Evolutionary conservation across 2,329 filamentous ascomycete species (phyloP), one percentile per base, ranked within the genome.

Genomic region (Endothia cerciana): DNA sequence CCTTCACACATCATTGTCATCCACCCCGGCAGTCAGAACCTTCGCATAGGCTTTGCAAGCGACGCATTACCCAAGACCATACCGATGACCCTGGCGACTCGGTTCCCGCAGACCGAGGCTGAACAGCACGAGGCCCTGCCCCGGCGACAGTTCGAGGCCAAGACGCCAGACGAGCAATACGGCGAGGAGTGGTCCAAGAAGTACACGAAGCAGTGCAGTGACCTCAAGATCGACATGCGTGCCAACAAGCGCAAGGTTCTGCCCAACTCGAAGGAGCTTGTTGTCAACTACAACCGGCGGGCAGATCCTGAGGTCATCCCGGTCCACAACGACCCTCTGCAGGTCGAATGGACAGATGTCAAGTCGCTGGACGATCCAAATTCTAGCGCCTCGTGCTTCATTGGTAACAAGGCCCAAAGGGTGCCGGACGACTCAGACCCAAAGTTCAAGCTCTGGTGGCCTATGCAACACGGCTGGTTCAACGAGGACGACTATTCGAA

Each of bases 221-320:
- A 97, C 55, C 87, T 99, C 68, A 97, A 97, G 79, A 81, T 90
- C 2, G 91, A 93, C 61, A 97, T 98, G 92, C 89, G 94, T 68
- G 87, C 89, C 71, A 97, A 97, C 79, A 98, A 98, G 83, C 89
- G 93, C 74, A 91, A 97, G 76, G 94, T 97, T 19, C 80, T 98
- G 60, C 95, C 95, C n/a, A 98, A 98, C 75, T 97, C 94, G 0
- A 97, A 97, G 77, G 95, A 99, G 74, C 83, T 97, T 66, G 94
- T 97, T 1, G 88, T 94, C 70, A 98, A 97, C 74, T 98, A 92
- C 83, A 99, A 99, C 77, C 88, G 91, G 62, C 87, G 92, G 58
- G 91, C 89, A 0, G 88, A 91, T 41, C 90, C 93, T 7, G 95
- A 98, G 71, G 86, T 90, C 59, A 98, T 99, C 67, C 90, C 91